These are phyloP conservation scores for Biancaea sappan DNA, from an alignment of 306 rosid genomes.

Conservation along the genomic window DNA sequence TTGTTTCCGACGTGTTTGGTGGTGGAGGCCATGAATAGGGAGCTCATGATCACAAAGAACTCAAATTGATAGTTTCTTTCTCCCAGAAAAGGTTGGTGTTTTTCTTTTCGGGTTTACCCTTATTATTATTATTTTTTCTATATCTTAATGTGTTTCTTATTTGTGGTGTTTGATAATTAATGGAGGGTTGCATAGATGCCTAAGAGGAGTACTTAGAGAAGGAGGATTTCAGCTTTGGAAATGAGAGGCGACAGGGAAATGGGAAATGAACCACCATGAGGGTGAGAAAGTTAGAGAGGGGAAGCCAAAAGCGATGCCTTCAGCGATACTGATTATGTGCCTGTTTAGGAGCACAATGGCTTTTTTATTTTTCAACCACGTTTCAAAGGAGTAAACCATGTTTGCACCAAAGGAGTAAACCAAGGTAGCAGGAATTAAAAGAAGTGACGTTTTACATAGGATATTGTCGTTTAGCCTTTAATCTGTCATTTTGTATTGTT, in stretches of 20 bases:
- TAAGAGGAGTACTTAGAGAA: slow-evolving; percentile 70
- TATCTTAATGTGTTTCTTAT: too few relatives aligned
- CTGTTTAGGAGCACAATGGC: too few relatives aligned
- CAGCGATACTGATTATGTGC: slow-evolving; percentile 87
- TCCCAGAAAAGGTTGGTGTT: slow-evolving; percentile 67
- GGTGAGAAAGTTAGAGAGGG: slow-evolving; percentile 60
- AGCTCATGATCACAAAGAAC: slow-evolving; percentile 73
- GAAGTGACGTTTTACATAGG: too few relatives aligned
- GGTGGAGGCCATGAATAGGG: slow-evolving; percentile 66
- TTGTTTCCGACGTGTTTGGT: slow-evolving; percentile 90
- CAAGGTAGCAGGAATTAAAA: too few relatives aligned
- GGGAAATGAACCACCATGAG: slow-evolving; percentile 49
- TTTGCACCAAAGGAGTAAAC: too few relatives aligned
- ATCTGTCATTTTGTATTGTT: too few relatives aligned
- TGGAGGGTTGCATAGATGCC: slow-evolving; percentile 64
- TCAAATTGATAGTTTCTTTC: slow-evolving; percentile 65
- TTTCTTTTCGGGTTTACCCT: background rate
- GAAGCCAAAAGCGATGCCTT: slow-evolving; percentile 73
- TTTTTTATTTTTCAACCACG: too few relatives aligned
- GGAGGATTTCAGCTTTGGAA: slow-evolving; percentile 85
- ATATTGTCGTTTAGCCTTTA: too few relatives aligned
- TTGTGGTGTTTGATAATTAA: slow-evolving; percentile 36
- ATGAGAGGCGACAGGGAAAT: slow-evolving; percentile 56
- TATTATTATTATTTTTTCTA: too few relatives aligned
- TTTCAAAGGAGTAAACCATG: too few relatives aligned